Evolutionary conservation across 1,284 basidiomycete species (phyloP).

Genomic region (Athelia sp.): DNA sequence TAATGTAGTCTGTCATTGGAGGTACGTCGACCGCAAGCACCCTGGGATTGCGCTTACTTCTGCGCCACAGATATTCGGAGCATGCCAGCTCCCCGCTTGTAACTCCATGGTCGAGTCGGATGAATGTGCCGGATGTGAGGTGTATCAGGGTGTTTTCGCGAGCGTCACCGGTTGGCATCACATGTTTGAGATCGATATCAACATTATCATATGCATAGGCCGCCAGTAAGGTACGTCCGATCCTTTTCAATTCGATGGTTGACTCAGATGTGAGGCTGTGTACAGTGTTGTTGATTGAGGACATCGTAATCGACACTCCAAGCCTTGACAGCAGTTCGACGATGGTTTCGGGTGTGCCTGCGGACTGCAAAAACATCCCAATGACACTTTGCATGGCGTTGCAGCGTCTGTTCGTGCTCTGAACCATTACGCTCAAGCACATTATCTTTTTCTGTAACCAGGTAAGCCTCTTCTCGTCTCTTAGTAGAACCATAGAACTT

Average conservation of each 20-base stretch:
- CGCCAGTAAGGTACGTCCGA: constrained; percentile 14
- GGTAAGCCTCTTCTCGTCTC: background rate
- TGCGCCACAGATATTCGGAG: constrained; percentile 20
- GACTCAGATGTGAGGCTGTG: constrained; percentile 15
- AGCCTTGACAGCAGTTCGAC: constrained; percentile 4
- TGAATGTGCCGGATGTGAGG: constrained; percentile 20
- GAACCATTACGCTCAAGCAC: constrained; percentile 22
- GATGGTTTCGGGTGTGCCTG: constrained; percentile 6
- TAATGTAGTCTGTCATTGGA: background rate
- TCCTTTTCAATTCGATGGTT: constrained; percentile 1
- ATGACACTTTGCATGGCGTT: constrained; percentile 21
- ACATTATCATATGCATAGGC: constrained; percentile 30
- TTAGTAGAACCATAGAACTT: background rate
- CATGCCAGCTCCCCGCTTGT: constrained; percentile 17
- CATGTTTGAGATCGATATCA: constrained; percentile 23
- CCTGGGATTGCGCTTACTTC: constrained; percentile 7
- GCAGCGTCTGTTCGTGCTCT: constrained; percentile 19
- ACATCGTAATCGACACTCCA: constrained; percentile 5
- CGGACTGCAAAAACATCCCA: constrained; percentile 24
- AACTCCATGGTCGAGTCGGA: constrained; percentile 19
- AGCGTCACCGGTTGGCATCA: constrained; percentile 13
- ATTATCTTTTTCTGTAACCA: constrained; percentile 20
- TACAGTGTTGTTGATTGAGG: no score
- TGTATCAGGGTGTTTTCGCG: constrained; percentile 21
- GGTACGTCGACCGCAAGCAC: constrained; percentile 2